Conservation (phyloP, 2,329 filamentous ascomycete species). For the Penicillium decumbens region DNA sequence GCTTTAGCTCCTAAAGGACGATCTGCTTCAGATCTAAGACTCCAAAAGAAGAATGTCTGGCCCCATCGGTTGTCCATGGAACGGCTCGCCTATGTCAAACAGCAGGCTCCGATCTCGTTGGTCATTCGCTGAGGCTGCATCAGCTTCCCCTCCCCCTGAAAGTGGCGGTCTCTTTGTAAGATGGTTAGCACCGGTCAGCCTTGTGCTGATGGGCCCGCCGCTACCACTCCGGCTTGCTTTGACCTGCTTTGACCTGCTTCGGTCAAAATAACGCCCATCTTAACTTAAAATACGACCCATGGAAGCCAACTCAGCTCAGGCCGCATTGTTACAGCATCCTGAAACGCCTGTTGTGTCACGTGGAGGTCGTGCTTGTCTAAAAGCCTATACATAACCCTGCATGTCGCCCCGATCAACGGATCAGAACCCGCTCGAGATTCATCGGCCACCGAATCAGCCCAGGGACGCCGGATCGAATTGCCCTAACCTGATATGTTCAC, state of each 20-base stretch:
- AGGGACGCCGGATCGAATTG: neutral
- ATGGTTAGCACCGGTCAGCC: neutral
- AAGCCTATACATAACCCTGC: neutral
- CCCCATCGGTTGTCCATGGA: conserved; percentile 6
- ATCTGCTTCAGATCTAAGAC: neutral
- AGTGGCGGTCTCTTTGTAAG: neutral
- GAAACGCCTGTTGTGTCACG: conserved; percentile 17
- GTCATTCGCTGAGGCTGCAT: neutral
- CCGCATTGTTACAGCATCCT: conserved; percentile 10
- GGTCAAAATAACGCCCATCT: neutral
- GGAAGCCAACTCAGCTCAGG: conserved; percentile 1
- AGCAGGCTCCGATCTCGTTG: neutral
- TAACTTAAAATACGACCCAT: neutral
- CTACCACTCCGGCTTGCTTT: neutral
- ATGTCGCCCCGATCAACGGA: neutral
- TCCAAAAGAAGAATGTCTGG: neutral
- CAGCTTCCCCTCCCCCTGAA: conserved; percentile 1
- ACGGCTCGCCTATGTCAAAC: conserved; percentile 15
- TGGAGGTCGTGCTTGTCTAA: neutral
- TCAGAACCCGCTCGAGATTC: neutral
- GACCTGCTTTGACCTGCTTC: neutral
- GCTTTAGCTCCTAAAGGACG: neutral
- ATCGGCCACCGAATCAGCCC: neutral
- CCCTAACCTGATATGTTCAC: neutral
- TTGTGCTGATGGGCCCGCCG: neutral